Percentiles rank a stretch among this genome's conserved stretches.
Conservation (phyloP, 176 grass and related monocot genomes). For the Oryza nivara region DNA sequence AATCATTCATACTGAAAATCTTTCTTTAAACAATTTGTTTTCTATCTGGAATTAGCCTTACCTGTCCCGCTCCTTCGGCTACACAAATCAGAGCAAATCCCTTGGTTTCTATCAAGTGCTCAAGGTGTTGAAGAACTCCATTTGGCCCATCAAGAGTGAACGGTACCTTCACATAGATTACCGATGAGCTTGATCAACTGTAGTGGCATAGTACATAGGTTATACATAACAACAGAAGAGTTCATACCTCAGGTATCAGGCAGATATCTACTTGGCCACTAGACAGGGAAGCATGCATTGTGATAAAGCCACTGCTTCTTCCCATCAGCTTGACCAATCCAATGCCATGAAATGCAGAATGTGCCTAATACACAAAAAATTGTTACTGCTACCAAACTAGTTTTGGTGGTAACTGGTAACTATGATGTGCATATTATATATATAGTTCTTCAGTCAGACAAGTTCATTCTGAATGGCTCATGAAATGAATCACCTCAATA, state of each 20-base stretch:
- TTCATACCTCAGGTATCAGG: slow-evolving; percentile 88
- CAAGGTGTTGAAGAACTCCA: slow-evolving; percentile 82
- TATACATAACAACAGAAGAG: slow-evolving; percentile 26
- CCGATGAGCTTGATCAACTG: slow-evolving; percentile 11
- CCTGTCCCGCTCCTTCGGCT: slow-evolving; percentile 97
- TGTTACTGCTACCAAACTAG: background rate
- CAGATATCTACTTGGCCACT: slow-evolving; percentile 97
- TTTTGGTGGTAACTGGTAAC: background rate
- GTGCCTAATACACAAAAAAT: slow-evolving; percentile 58
- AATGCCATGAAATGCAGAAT: slow-evolving; percentile 92
- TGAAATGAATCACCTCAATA: slow-evolving; percentile 74
- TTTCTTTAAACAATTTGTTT: slow-evolving; percentile 1
- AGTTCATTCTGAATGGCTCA: slow-evolving; percentile 18
- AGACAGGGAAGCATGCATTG: slow-evolving; percentile 97
- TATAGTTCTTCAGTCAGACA: slow-evolving; percentile 13
- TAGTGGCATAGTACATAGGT: slow-evolving; percentile 15
- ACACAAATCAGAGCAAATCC: slow-evolving; percentile 90
- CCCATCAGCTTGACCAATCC: slow-evolving; percentile 97
- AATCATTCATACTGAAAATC: background rate
- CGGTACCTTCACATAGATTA: slow-evolving; percentile 68
- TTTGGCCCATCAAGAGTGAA: slow-evolving; percentile 78
- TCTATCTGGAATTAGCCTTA: slow-evolving; percentile 41
- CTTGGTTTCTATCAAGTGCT: slow-evolving; percentile 84
- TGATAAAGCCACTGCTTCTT: slow-evolving; percentile 94
- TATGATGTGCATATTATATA: background rate